Conservation (phyloP, 2,329 filamentous ascomycete genomes). For the Fusarium sp. region DNA sequence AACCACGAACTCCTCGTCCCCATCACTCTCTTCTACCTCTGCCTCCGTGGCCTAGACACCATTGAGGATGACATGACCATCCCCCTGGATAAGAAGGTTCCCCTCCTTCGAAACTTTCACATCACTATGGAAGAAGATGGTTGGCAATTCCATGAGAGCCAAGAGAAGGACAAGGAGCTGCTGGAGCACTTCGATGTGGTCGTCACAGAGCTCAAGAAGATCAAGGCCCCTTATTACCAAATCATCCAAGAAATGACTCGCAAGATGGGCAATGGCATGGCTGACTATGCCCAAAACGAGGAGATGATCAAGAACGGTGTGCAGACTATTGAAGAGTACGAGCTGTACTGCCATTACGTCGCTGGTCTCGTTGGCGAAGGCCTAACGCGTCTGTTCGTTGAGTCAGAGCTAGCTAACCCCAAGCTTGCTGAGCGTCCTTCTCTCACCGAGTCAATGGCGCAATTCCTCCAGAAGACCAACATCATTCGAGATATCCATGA, state of each 20-base stretch:
- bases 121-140: slow-evolving; percentile 81
- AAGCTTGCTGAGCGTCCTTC: slow-evolving; percentile 81
- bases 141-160: slow-evolving; percentile 89
- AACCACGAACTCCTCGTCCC: slow-evolving; percentile 93
- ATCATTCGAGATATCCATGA: slow-evolving; percentile 96
- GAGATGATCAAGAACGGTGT: slow-evolving; percentile 84
- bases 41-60: slow-evolving; percentile 93
- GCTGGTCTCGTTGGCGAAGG: slow-evolving; percentile 98
- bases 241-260: slow-evolving; percentile 94
- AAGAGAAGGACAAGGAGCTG: slow-evolving; percentile 94
- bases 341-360: slow-evolving; percentile 97
- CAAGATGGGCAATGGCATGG: slow-evolving; percentile 99
- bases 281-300: slow-evolving; percentile 88
- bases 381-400: slow-evolving; percentile 88
- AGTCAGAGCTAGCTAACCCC: slow-evolving; percentile 86
- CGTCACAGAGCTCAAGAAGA: slow-evolving; percentile 84
- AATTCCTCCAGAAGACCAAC: slow-evolving; percentile 98
- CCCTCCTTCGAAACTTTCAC: slow-evolving; percentile 85
- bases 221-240: slow-evolving; percentile 83
- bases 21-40: slow-evolving; percentile 90
- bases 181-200: slow-evolving; percentile 93
- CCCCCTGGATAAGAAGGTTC: slow-evolving; percentile 82
- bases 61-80: slow-evolving; percentile 99
- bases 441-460: slow-evolving; percentile 94
- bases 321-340: slow-evolving; percentile 86